Base-by-base conservation (phyloP, 1,284 basidiomycete species). In the Naganishia albida region DNA sequence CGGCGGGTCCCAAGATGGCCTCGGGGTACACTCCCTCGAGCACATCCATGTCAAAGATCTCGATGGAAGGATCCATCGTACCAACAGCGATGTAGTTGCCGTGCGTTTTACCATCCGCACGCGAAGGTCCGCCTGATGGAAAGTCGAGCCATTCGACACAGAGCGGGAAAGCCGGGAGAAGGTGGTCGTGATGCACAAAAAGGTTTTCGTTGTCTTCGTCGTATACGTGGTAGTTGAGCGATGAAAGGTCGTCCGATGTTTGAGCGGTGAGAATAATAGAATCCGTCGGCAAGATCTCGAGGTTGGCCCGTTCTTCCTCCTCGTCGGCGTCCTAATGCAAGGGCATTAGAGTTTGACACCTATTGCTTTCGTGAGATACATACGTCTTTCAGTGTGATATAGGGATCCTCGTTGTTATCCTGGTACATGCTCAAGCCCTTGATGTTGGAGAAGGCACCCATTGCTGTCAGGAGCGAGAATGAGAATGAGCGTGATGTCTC, bases 61-160 rank as follows among this genome's bases (percentile, higher is more conserved):
- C 96, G 72, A 99, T 98, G 74, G 95, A 93, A 16, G 95, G 95
- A 72, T 99, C 95, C 71, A 99, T 88, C 3, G 93, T 95, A 12
- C 94, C 95, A 16, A 99, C 94, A 1, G 96, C 96, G 70, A 99
- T 88, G 77, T 90, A 98, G 79, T 89, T 96, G 38, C 95, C 95
- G 64, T 80, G 76, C 12, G 74, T 67, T 43, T 67, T 66, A 10
- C 48, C 55, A 4, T 81, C 72, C 30, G 67, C 57, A 25, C 69
- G 62, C 8, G 71, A 66, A 18, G 79, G 74, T n/a, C 73, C 72
- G 18, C 65, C 65, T 7, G 72, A 69, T 13, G 88, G 85, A 77
- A 93, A 98, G 79, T 99, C 92, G 69, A 99, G 88, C 96, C 96
- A 99, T 83, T 99, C 96, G 66, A 99, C 88, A 73, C 95, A 98